These are phyloP conservation scores for Trametes elegans DNA, from an alignment of 768 basidiomycete species.

Conservation along the genomic window DNA sequence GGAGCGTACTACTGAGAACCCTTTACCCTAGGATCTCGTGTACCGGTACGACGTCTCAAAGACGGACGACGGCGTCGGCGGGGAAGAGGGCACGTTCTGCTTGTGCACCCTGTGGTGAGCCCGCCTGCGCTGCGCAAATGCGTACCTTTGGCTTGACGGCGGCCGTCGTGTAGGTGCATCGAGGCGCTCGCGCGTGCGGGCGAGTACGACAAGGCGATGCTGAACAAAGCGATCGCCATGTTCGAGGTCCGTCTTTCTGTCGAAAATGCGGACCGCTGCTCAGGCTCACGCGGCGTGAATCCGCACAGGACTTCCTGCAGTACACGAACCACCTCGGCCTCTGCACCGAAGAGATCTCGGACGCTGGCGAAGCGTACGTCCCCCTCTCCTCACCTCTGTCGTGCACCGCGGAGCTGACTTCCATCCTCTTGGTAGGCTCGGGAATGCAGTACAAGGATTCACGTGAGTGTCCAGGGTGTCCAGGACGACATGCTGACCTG, in stretches of 20 bases:
- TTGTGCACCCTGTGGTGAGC: slow-evolving; percentile 77
- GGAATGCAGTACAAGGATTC: slow-evolving; percentile 88
- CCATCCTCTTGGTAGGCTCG: slow-evolving; percentile 47
- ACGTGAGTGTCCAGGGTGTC: slow-evolving; percentile 49
- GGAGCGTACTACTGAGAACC: neutral
- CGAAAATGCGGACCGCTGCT: neutral
- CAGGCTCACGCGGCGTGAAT: neutral
- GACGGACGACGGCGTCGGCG: slow-evolving; percentile 91
- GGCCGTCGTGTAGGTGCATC: slow-evolving; percentile 55
- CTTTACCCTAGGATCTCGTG: slow-evolving; percentile 62
- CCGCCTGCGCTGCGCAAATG: neutral
- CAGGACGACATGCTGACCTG: neutral
- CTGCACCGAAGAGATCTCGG: slow-evolving; percentile 84
- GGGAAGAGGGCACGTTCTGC: slow-evolving; percentile 94
- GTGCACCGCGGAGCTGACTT: slow-evolving; percentile 4
- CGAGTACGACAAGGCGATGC: slow-evolving; percentile 63
- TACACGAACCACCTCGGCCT: slow-evolving; percentile 87
- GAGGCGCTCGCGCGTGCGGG: slow-evolving; percentile 91
- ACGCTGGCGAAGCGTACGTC: slow-evolving; percentile 77
- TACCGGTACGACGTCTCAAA: slow-evolving; percentile 87
- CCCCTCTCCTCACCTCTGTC: neutral
- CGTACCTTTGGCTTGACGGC: neutral
- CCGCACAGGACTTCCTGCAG: slow-evolving; percentile 63
- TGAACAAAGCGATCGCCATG: slow-evolving; percentile 75
- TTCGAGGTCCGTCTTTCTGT: slow-evolving; percentile 72